Base-by-base conservation (phyloP, 2,329 filamentous ascomycete genomes). In the Pleomassaria siparia region DNA sequence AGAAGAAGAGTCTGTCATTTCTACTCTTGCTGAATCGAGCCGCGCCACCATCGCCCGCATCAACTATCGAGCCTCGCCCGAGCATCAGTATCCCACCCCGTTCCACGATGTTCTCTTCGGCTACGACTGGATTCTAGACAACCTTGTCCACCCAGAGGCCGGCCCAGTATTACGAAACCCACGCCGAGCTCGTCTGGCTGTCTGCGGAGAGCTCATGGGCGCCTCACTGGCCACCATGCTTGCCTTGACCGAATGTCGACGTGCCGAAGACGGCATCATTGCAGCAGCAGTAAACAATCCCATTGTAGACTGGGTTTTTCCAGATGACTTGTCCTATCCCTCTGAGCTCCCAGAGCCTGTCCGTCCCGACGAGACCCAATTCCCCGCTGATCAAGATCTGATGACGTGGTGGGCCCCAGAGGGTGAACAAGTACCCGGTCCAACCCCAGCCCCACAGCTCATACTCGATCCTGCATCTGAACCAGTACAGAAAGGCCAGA, bases 141-240 rank as follows among this genome's bases (percentile, higher is more conserved):
- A 76, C 50, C 54, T 73, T 21, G 55, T 68, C 21, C 44, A 47
- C 10, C 54, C 62, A 48, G 55, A 46, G 2, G 56, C 56, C 26
- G 28, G 53, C 10, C 12, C 41, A 15, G 12, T 6, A 8, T 16
- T 24, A 25, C 25, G 32, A 20, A 46, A 55, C 16, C 57, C 59
- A 16, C 52, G 54, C 41, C 53, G 66, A 8, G 64, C 68, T 24
- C 62, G 63, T 13, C 46, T 79, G 4, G 75, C 71, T 15, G 70
- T 79, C 3, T 74, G 72, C 51, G 77, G 77, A 20, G 72, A 79
- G 55, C 67, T 78, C 5, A 41, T 78, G 7, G 77, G 77, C 8
- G 77, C 73, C 37, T 68, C 72, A 13, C 67, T 80, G 6, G 77
- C 76, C 8, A 70, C 73, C 2, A 74, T 74, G 66, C 67, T 80